A percentile compares a stretch with the other conserved stretches of the same genome.
Conservation (phyloP, 139 green algal species). For the Micractinium conductrix region DNA sequence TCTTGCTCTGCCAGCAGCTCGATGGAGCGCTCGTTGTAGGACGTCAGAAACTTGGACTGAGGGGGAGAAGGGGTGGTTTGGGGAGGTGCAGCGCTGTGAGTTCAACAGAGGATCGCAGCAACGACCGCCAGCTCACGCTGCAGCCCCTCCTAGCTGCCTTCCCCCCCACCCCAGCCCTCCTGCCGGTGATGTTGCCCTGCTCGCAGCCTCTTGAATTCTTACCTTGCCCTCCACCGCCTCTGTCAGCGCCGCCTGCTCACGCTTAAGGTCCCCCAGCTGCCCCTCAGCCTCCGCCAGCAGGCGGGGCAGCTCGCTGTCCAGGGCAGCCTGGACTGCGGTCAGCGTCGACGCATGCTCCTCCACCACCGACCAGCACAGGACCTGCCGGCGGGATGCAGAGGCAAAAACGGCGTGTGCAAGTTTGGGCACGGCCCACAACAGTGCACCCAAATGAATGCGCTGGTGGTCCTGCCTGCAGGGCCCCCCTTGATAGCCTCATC, state of each 20-base stretch:
- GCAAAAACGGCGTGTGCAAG: too few species aligned
- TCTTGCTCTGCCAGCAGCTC: not conserved
- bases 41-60: not conserved
- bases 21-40: not conserved
- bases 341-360: not conserved
- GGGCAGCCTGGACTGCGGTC: not conserved
- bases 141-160: not conserved
- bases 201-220: not conserved
- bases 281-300: not conserved
- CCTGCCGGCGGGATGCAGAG: too few species aligned
- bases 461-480: too few species aligned
- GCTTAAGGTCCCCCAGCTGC: conserved; percentile 3
- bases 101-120: not conserved
- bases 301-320: not conserved
- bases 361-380: conserved; percentile 16
- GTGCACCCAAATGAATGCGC: too few species aligned
- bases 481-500: too few species aligned
- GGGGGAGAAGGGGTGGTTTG: not conserved
- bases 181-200: not conserved
- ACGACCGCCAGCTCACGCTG: not conserved
- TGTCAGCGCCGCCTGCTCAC: conserved; percentile 2
- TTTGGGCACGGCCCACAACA: too few species aligned
- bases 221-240: conserved; percentile 27
- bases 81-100: not conserved
- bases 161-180: not conserved